These are phyloP conservation scores for Chalciporus sphaerocephalus DNA, from an alignment of 768 basidiomycete species.

Conservation along the genomic window DNA sequence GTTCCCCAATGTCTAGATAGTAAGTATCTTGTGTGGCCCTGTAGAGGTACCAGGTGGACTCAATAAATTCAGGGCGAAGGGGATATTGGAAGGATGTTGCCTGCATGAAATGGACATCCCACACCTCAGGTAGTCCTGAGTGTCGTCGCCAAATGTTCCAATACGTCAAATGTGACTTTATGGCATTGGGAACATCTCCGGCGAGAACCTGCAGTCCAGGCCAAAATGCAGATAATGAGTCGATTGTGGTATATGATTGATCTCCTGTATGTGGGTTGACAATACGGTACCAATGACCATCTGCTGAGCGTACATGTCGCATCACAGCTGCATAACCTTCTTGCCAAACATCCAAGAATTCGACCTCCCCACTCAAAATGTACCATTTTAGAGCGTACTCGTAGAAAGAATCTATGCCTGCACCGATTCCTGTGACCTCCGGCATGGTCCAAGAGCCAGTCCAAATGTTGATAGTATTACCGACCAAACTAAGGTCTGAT, in stretches of 20 bases:
- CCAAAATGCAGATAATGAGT: conserved; percentile 95
- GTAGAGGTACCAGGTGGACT: conserved; percentile 95
- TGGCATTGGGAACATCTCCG: conserved; percentile 84
- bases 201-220: conserved; percentile 90
- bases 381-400: conserved; percentile 95
- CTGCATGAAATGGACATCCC: conserved; percentile 68
- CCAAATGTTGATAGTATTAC: conserved; percentile 83
- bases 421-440: conserved; percentile 79
- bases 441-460: conserved; percentile 77
- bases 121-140: conserved; percentile 89
- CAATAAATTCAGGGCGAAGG: conserved; percentile 86
- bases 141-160: conserved; percentile 91
- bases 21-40: conserved; percentile 88
- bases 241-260: conserved; percentile 71
- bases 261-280: conserved; percentile 81
- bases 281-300: conserved; percentile 90
- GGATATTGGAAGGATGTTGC: conserved; percentile 79
- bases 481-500: conserved; percentile 78
- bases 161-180: conserved; percentile 87
- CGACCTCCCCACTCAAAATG: conserved; percentile 76
- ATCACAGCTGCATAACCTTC: conserved; percentile 81
- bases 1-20: conserved; percentile 88
- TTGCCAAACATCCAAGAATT: conserved; percentile 81
- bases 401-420: conserved; percentile 93
- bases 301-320: conserved; percentile 73